Conservation (phyloP, 2,329 filamentous ascomycete genomes). For the Colletotrichum cereale region DNA sequence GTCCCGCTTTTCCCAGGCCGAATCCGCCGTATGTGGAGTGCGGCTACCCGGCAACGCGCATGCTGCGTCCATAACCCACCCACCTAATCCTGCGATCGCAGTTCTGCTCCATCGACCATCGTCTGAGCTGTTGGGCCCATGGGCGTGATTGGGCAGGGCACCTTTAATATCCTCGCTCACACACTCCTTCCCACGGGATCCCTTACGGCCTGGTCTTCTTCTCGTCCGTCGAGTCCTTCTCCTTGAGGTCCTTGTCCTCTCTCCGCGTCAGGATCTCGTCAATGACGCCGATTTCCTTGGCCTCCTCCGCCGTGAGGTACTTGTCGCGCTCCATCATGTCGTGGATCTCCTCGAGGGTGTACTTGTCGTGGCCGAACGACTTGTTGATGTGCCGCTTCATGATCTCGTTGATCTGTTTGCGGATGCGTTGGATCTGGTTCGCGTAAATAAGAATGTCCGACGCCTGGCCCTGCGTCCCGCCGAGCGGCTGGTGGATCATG, state of each 20-base stretch:
- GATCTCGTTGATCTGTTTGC: slow-evolving; percentile 89
- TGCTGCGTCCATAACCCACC: background rate
- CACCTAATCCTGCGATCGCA: background rate
- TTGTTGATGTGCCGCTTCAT: slow-evolving; percentile 89
- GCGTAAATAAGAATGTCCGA: slow-evolving; percentile 96
- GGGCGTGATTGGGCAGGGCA: background rate
- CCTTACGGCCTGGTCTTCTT: slow-evolving; percentile 39
- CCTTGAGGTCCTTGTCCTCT: slow-evolving; percentile 49
- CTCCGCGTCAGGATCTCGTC: slow-evolving; percentile 86
- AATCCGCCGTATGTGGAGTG: slow-evolving; percentile 22
- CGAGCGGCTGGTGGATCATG: slow-evolving; percentile 97
- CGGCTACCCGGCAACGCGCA: slow-evolving; percentile 34
- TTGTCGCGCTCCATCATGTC: slow-evolving; percentile 97
- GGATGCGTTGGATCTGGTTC: slow-evolving; percentile 91
- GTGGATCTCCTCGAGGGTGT: slow-evolving; percentile 85
- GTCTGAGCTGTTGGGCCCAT: background rate
- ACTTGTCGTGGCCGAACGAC: slow-evolving; percentile 79
- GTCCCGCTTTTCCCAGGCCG: slow-evolving; percentile 28
- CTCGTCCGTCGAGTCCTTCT: slow-evolving; percentile 36
- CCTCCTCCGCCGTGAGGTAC: slow-evolving; percentile 91
- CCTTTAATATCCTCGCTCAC: background rate
- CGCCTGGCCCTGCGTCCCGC: slow-evolving; percentile 74
- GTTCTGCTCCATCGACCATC: background rate
- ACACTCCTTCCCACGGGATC: background rate
- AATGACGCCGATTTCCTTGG: slow-evolving; percentile 89